Conservation (phyloP, 2,329 filamentous ascomycete species). For the Aureobasidium uvarum region DNA sequence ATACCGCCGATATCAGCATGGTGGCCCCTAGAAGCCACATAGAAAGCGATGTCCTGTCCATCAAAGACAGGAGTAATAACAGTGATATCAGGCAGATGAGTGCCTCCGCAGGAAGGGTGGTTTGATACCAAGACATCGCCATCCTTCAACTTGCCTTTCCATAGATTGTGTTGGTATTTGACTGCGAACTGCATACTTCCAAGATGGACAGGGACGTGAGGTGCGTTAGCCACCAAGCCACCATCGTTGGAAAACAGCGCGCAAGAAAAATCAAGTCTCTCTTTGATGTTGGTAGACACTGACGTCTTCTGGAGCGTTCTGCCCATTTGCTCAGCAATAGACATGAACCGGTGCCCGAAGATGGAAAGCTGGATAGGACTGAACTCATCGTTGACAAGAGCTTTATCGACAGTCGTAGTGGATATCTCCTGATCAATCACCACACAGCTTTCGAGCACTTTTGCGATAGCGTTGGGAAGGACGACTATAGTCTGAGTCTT, state of each 20-base stretch:
- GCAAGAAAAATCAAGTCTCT: constrained; percentile 47
- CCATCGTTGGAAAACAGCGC: constrained; percentile 46
- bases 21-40: constrained; percentile 36
- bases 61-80: constrained; percentile 36
- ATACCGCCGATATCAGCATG: constrained; percentile 38
- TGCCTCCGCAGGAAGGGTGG: constrained; percentile 36
- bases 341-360: constrained; percentile 59
- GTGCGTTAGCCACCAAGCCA: constrained; percentile 46
- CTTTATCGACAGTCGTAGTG: constrained; percentile 25
- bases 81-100: constrained; percentile 37
- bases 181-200: constrained; percentile 38
- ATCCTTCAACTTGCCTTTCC: constrained; percentile 31
- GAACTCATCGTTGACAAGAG: constrained; percentile 36
- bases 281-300: constrained; percentile 52
- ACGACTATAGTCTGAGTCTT: constrained; percentile 50
- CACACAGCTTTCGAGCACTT: constrained; percentile 41
- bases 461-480: constrained; percentile 41
- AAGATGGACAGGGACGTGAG: constrained; percentile 46
- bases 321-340: constrained; percentile 60
- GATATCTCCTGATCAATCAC: constrained; percentile 39
- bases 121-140: constrained; percentile 37
- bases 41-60: constrained; percentile 33
- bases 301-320: constrained; percentile 56
- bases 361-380: constrained; percentile 56
- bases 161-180: constrained; percentile 34